Conservation (phyloP, 148 eudicot species). For the Vaccinium myrtillus region DNA sequence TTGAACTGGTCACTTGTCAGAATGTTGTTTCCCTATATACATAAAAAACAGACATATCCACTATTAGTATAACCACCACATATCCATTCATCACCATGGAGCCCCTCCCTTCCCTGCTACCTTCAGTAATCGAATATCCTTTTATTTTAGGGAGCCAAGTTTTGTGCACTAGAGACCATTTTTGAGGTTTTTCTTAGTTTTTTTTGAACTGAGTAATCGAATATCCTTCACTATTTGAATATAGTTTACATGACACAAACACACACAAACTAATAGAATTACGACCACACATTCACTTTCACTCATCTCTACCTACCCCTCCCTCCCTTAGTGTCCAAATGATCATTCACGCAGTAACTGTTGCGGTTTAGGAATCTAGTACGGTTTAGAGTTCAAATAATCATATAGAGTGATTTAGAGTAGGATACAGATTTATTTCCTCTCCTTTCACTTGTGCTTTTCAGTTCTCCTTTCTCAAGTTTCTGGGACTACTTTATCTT, state of each 20-base stretch:
- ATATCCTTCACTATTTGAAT: neutral
- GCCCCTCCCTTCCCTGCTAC: neutral
- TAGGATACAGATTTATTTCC: neutral
- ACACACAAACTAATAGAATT: neutral
- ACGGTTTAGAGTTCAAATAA: neutral
- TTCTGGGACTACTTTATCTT: conserved; percentile 6
- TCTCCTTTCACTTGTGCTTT: neutral
- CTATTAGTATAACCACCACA: neutral
- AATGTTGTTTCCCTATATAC: neutral
- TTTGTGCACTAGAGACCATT: too few species aligned
- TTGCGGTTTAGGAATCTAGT: neutral
- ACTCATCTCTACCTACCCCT: neutral
- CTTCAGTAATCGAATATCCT: neutral
- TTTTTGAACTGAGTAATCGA: too few species aligned
- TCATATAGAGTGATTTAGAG: neutral
- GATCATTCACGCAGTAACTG: too few species aligned
- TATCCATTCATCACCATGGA: neutral
- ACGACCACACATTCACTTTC: neutral
- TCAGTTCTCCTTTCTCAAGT: neutral
- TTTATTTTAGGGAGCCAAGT: too few species aligned
- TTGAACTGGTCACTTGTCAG: neutral
- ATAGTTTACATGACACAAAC: neutral
- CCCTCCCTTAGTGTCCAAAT: neutral
- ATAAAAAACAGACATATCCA: neutral
- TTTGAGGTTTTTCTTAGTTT: too few species aligned